Percentiles rank a stretch among this genome's conserved stretches.
Conservation (phyloP, 139 green algal species). For the Micromonas pusilla region DNA sequence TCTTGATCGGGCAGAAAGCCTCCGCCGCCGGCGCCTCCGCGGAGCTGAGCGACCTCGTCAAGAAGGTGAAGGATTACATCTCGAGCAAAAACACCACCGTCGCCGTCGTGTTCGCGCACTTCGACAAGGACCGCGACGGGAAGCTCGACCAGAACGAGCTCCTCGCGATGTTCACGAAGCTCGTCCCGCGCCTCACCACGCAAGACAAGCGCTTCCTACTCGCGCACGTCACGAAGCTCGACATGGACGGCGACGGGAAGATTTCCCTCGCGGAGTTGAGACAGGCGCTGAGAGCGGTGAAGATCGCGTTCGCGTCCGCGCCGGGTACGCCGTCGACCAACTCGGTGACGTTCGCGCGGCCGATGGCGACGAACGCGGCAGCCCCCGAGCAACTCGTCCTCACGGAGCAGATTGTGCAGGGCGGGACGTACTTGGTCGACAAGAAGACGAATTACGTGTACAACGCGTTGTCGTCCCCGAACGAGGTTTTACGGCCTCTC, state of each 20-base stretch:
- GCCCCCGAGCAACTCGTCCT: neutral
- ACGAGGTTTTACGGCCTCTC: neutral
- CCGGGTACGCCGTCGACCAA: too few relatives aligned
- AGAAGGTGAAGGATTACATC: neutral
- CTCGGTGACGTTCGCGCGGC: too few relatives aligned
- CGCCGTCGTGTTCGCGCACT: constrained; percentile 27
- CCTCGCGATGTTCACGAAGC: constrained; percentile 26
- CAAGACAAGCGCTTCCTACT: constrained; percentile 22
- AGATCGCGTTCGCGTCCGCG: neutral
- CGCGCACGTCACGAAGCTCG: constrained; percentile 32
- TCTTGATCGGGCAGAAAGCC: neutral
- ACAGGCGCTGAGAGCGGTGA: constrained; percentile 21
- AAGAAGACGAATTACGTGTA: neutral
- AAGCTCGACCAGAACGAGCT: constrained; percentile 32
- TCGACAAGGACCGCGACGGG: constrained; percentile 34
- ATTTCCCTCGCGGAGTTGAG: constrained; percentile 32
- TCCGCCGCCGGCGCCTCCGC: neutral
- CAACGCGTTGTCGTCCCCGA: neutral
- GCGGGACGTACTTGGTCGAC: constrained; percentile 12
- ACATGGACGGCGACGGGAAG: constrained; percentile 36
- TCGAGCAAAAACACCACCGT: neutral
- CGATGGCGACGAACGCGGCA: neutral
- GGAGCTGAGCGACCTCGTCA: neutral
- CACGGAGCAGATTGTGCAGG: neutral
- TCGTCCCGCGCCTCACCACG: constrained; percentile 28